Conservation (phyloP, 1,284 basidiomycete genomes). For the Ustilago cynodontis region DNA sequence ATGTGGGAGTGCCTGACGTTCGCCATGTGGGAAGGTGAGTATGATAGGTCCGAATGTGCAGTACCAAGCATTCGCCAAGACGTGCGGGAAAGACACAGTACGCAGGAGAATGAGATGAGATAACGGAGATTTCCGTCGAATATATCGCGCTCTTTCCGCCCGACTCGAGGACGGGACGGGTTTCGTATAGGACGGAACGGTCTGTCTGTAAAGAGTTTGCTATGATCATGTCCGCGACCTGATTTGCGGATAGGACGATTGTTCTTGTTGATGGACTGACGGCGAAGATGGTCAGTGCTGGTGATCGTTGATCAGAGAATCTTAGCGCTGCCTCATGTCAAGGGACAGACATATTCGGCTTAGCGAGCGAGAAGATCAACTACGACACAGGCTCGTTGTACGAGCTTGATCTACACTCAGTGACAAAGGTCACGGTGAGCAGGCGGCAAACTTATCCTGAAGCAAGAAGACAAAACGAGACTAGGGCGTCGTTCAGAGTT, state of each 20-base stretch:
- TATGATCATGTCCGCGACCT: too few species aligned
- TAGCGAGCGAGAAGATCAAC: background rate
- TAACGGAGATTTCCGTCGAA: background rate
- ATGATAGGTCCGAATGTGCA: background rate
- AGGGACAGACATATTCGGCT: background rate
- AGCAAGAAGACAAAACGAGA: too few species aligned
- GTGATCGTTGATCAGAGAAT: background rate
- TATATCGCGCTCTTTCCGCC: background rate
- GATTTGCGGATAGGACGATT: background rate
- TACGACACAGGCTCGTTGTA: too few species aligned
- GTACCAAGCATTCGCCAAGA: constrained; percentile 1
- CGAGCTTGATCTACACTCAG: too few species aligned
- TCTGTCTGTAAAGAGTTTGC: too few species aligned
- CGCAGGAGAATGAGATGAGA: background rate
- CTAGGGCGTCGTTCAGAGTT: too few species aligned
- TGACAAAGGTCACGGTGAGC: too few species aligned
- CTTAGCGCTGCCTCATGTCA: background rate
- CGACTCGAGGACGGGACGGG: background rate
- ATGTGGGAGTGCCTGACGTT: background rate
- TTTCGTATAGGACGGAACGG: too few species aligned
- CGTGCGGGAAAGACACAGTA: background rate
- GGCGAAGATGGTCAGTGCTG: background rate
- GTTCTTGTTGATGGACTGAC: background rate
- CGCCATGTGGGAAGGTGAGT: too few species aligned
- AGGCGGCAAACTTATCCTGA: too few species aligned